These are phyloP conservation scores for Dryadomyces quercivorus DNA, from an alignment of 2,329 filamentous ascomycete genomes.

Conservation along the genomic window DNA sequence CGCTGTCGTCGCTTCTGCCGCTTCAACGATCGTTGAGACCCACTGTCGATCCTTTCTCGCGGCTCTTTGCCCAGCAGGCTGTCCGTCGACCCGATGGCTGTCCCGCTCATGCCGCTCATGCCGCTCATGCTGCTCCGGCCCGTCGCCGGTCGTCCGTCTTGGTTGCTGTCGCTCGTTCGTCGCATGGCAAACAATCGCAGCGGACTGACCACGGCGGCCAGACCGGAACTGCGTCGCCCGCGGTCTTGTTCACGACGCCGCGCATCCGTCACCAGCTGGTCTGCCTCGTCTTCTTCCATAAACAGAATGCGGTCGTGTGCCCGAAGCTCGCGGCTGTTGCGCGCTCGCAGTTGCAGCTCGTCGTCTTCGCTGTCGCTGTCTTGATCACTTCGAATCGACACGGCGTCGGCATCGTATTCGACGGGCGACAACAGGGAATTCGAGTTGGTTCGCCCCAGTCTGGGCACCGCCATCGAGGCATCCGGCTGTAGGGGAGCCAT, in stretches of 20 bases:
- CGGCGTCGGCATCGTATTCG: conserved; percentile 56
- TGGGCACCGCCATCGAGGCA: background rate
- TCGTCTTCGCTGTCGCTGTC: conserved; percentile 70
- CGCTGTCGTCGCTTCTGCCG: conserved; percentile 35
- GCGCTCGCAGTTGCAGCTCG: conserved; percentile 49
- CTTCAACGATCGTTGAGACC: conserved; percentile 25
- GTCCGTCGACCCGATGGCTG: conserved; percentile 2
- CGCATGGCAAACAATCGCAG: conserved; percentile 28
- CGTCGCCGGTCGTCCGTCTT: background rate
- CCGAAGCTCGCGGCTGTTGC: conserved; percentile 57
- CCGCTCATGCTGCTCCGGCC: background rate
- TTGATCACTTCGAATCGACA: conserved; percentile 57
- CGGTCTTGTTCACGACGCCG: conserved; percentile 36
- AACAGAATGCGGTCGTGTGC: conserved; percentile 59
- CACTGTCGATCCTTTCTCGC: background rate
- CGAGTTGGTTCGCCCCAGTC: background rate
- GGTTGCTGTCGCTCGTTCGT: conserved; percentile 20
- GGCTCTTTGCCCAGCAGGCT: background rate
- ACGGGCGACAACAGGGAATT: conserved; percentile 44
- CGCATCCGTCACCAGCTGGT: conserved; percentile 44
- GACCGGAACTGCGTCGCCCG: conserved; percentile 34
- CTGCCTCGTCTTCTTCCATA: conserved; percentile 63
- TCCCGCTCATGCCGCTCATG: background rate
- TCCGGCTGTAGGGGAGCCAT: background rate
- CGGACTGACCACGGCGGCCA: conserved; percentile 35